Conservation (phyloP, 139 green algal species). For the Spirogloea muscicola region DNA sequence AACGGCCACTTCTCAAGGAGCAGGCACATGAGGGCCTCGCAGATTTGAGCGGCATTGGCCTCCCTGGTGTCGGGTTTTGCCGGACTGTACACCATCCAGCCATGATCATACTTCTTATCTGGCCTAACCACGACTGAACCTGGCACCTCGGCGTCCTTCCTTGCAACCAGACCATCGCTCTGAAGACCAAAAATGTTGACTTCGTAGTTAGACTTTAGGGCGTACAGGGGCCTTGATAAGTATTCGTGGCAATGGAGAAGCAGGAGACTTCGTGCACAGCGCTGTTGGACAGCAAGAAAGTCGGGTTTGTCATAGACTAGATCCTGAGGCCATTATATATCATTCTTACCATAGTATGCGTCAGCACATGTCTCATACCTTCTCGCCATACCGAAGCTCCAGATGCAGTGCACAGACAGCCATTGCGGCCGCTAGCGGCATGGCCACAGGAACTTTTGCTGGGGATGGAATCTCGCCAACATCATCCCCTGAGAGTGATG, state of each 20-base stretch:
- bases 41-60: slow-evolving; percentile 37
- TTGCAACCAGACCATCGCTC: slow-evolving; percentile 37
- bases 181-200: too few species aligned
- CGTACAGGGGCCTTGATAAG: too few species aligned
- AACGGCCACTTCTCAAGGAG: slow-evolving; percentile 15
- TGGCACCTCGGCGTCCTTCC: slow-evolving; percentile 40
- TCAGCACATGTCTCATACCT: too few species aligned
- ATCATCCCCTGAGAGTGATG: too few species aligned
- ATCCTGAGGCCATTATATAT: too few species aligned
- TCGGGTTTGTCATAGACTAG: too few species aligned
- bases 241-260: too few species aligned
- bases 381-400: slow-evolving; percentile 34
- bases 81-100: slow-evolving; percentile 30
- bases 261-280: too few species aligned
- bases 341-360: too few species aligned
- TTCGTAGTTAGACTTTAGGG: too few species aligned
- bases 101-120: slow-evolving; percentile 38
- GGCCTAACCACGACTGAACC: slow-evolving; percentile 23
- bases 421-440: slow-evolving; percentile 18
- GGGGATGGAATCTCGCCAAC: too few species aligned
- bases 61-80: slow-evolving; percentile 23
- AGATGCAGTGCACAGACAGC: slow-evolving; percentile 7
- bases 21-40: slow-evolving; percentile 34
- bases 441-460: slow-evolving; percentile 14
- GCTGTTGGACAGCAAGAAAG: too few species aligned